Conservation (phyloP, 257 asterid genomes). For the Solanum tarapatanum region DNA sequence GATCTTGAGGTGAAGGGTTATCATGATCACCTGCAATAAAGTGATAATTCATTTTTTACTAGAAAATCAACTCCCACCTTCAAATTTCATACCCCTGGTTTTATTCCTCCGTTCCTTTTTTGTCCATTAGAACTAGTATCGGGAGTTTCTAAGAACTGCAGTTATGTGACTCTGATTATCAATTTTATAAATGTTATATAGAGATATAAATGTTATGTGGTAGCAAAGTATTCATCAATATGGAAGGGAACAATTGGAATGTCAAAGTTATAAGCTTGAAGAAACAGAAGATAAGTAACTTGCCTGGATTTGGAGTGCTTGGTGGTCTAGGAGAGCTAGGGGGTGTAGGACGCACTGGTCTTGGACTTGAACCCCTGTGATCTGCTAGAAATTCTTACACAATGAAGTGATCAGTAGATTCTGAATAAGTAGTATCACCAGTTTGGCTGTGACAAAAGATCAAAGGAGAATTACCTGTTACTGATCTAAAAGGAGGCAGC, state of each 20-base stretch:
- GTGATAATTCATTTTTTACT: background rate
- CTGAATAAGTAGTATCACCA: background rate
- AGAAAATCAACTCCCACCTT: background rate
- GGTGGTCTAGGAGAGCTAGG: background rate
- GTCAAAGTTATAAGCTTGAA: background rate
- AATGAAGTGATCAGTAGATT: background rate
- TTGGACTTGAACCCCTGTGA: background rate
- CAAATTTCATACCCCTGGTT: background rate
- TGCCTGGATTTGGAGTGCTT: background rate
- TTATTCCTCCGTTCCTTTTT: background rate
- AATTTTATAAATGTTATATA: background rate
- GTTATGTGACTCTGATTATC: background rate
- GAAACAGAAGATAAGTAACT: background rate
- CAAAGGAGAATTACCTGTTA: slow-evolving; percentile 26
- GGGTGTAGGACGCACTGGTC: background rate
- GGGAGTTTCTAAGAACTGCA: background rate
- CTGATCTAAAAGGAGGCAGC: slow-evolving; percentile 62
- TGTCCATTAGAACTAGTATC: background rate
- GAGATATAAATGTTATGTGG: background rate
- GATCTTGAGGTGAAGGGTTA: background rate
- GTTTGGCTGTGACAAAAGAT: background rate
- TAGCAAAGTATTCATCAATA: background rate
- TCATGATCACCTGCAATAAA: background rate
- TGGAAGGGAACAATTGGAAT: background rate
- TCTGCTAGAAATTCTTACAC: background rate